Base-by-base conservation (phyloP, 2,329 filamentous ascomycete genomes). In the Fusarium floridanum region DNA sequence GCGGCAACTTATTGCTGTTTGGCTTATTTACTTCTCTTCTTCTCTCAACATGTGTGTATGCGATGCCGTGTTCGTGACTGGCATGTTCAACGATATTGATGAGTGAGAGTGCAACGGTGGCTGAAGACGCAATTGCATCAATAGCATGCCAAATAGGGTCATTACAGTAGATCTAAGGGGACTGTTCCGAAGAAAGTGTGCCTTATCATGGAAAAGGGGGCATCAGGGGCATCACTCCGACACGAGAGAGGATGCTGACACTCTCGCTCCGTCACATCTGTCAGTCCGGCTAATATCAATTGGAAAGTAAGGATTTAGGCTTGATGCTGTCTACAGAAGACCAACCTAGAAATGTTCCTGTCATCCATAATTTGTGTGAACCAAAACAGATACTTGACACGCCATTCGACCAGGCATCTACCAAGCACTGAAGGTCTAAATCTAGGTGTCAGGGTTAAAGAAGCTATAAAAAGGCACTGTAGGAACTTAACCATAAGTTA, bases 1-100 rank as follows among this genome's bases (percentile, higher is more conserved):
- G 50, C 17, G 50, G 27, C 36, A 57, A 59, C 14, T 32, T 22
- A 50, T n/a, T 55, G 56, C 12, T 8, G 4, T 24, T 34, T 67
- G 22, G 16, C 10, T 20, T 57, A 67, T 50, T 14, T 55, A 57
- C 36, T 64, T 48, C 29, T 60, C 27, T 63, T 60, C 27, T 63
- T 45, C 20, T 29, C 45, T 22, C 7, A 16, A 5, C 41, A 17
- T 5, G 29, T 9, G 20, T 6, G 11, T 8, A 12, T n/a, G n/a
- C 9, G 32, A 27, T 37, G n/a, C 6, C 55, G 8, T 36, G 9
- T 37, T 17, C 16, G 29, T 29, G 56, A 29, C 55, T 27, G 11
- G 8, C 4, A 5, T 37, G 22, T 7, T 6, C 14, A 7, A 37
- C 16, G 6, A 17, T 10, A 27, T 27, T 27, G 22, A 27, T 11